A percentile compares a stretch with the other conserved stretches of the same genome.
phyloP scores from a whole-genome alignment of 352 stramenopile genomes.

The Pythium folliculosum region DNA sequence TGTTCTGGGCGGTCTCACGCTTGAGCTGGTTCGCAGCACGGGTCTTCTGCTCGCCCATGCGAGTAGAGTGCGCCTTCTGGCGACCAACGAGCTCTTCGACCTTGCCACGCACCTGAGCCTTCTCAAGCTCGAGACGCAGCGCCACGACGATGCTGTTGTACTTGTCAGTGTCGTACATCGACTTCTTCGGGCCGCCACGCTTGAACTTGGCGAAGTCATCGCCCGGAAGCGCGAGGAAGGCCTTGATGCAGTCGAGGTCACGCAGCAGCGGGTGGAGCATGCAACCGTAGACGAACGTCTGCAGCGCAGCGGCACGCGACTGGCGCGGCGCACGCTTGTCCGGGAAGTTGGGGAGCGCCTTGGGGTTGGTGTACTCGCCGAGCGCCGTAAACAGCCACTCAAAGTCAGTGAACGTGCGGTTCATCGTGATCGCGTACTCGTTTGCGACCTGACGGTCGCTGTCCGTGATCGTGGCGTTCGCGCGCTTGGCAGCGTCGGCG shows the following conservation, averaged over 20 bases:
- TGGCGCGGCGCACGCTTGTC: constrained; percentile 57
- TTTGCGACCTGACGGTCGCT: constrained; percentile 79
- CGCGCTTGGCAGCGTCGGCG: constrained; percentile 49
- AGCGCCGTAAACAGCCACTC: constrained; percentile 80
- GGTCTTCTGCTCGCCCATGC: constrained; percentile 59
- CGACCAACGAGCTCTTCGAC: constrained; percentile 65
- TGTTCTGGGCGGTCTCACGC: constrained; percentile 69
- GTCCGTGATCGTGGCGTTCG: constrained; percentile 64
- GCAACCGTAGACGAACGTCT: constrained; percentile 81
- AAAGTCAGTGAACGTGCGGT: constrained; percentile 76
- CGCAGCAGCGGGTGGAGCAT: constrained; percentile 81
- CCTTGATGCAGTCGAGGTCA: constrained; percentile 80
- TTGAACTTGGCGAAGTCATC: constrained; percentile 77
- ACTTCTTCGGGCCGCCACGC: constrained; percentile 58
- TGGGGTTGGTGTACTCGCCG: constrained; percentile 78
- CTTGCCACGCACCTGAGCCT: constrained; percentile 82
- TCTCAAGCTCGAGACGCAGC: constrained; percentile 82
- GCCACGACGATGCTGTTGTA: constrained; percentile 79
- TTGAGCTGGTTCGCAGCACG: constrained; percentile 70
- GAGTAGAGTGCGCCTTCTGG: constrained; percentile 72
- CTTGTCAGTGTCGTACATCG: constrained; percentile 79
- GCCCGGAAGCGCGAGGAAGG: constrained; percentile 73
- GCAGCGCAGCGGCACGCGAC: constrained; percentile 54
- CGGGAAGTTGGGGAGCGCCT: constrained; percentile 79
- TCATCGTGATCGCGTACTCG: constrained; percentile 76